A percentile compares a stretch with the other conserved stretches of the same genome.
These are phyloP conservation scores for Nannochloropsis salina DNA, from an alignment of 108 stramenopile genomes.

Conservation along the genomic window DNA sequence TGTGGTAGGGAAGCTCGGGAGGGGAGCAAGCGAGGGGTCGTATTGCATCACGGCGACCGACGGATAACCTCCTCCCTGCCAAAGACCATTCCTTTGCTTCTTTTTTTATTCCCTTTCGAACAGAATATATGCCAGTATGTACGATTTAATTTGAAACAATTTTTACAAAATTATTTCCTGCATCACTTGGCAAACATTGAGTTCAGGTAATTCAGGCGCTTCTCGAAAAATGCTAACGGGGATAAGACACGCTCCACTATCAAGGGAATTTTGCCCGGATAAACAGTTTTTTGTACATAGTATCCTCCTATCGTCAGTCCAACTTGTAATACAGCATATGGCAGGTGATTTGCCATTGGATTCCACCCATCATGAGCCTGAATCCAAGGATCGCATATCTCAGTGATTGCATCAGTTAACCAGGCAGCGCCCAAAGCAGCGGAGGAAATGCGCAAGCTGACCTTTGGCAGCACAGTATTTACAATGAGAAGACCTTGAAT, in stretches of 20 bases:
- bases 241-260: conserved; percentile 11
- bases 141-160: not conserved
- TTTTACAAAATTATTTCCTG: not conserved
- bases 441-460: not conserved
- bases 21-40: no score
- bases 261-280: not conserved
- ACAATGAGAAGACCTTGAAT: conserved; percentile 18
- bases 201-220: not conserved
- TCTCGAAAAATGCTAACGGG: not conserved
- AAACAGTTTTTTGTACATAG: not conserved
- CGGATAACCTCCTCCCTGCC: no score
- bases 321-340: not conserved
- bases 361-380: not conserved
- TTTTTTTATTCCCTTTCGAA: no score
- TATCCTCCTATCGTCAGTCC: not conserved
- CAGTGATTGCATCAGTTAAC: conserved; percentile 9
- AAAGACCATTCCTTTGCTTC: no score
- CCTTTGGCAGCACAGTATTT: not conserved
- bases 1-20: no score
- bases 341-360: not conserved
- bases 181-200: not conserved
- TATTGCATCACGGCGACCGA: no score
- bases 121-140: no score
- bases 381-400: not conserved
- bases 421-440: conserved; percentile 7